Evolutionary conservation across 257 asterid species (phyloP), one percentile per base, ranked within the genome.

Genomic region (Jacaranda copaia): DNA sequence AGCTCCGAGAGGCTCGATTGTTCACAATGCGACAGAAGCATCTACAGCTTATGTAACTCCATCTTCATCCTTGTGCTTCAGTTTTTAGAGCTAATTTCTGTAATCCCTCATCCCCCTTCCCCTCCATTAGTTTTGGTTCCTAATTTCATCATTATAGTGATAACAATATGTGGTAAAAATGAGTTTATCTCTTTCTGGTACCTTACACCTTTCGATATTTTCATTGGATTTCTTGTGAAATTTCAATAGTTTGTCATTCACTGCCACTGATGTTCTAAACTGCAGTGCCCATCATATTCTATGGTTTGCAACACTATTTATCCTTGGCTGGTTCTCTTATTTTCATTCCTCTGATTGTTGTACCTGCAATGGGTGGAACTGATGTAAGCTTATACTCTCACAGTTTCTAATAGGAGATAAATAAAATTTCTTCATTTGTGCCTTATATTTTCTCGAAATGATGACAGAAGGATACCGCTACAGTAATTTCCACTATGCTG

Each of bases 291-390:
- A 81, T 81, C 60, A 75, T 91, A 78, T 88, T 82, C 79, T 93
- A 90, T 52, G 92, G 97, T 73, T 88, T 96, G 88, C 99, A 96
- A 75, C 99, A 93, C 90, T 93, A 91, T 80, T 84, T 93, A 78
- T 93, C 99, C 40, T 81, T 96, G 92, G 95, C 97, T 43, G 99
- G 99, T 72, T 96, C 99, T 40, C 97, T 96, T 73, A 88, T 96
- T 84, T 93, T 96, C 86, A 86, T 93, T 78, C 99, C 99, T 43
- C 82, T 90, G 86, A 86, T 96, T 77, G 79, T 86, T 64, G 96
- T 96, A 55, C 99, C 98, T 65, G 84, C 92, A 68, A 93, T 96
- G 98, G 99, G 98, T 20, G 99, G 99, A 86, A 90, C 96, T 59
- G 98, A 96, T 81, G 98, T 96, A 90, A 93, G 98, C 73, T 43